Evolutionary conservation across 257 asterid genomes (phyloP).

Genomic region (Asclepias syriaca): DNA sequence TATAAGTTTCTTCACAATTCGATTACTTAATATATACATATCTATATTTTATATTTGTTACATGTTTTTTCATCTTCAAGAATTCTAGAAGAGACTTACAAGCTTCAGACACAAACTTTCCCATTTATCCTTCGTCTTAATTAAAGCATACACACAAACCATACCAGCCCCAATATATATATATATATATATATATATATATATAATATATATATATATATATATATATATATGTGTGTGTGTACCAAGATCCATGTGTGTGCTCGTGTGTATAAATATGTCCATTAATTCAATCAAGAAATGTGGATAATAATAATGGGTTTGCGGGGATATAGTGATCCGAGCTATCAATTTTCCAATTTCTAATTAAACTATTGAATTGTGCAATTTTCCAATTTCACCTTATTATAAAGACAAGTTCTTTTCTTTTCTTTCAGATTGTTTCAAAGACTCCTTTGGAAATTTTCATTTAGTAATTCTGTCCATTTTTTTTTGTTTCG

Average conservation of each 20-base stretch:
- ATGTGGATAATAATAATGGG: background rate
- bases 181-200: background rate
- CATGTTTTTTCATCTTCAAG: slow-evolving; percentile 28
- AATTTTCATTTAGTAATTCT: background rate
- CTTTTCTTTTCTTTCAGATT: slow-evolving; percentile 11
- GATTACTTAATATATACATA: background rate
- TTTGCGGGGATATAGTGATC: slow-evolving; percentile 7
- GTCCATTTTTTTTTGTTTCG: background rate
- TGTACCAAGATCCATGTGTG: background rate
- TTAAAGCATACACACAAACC: background rate
- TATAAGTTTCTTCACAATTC: background rate
- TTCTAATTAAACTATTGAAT: background rate
- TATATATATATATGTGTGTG: no score
- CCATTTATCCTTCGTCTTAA: slow-evolving; percentile 2
- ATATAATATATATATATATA: background rate
- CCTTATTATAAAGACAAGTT: slow-evolving; percentile 1
- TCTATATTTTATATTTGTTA: background rate
- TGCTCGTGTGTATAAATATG: slow-evolving; percentile 11
- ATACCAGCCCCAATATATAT: background rate
- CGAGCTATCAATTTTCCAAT: slow-evolving; percentile 10
- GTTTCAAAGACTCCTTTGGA: background rate
- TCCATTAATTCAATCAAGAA: background rate
- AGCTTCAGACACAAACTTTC: slow-evolving; percentile 46
- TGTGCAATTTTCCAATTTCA: background rate
- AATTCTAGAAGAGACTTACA: slow-evolving; percentile 31